phyloP scores from a whole-genome alignment of 345 rosid species.

The Hypericum perforatum region DNA sequence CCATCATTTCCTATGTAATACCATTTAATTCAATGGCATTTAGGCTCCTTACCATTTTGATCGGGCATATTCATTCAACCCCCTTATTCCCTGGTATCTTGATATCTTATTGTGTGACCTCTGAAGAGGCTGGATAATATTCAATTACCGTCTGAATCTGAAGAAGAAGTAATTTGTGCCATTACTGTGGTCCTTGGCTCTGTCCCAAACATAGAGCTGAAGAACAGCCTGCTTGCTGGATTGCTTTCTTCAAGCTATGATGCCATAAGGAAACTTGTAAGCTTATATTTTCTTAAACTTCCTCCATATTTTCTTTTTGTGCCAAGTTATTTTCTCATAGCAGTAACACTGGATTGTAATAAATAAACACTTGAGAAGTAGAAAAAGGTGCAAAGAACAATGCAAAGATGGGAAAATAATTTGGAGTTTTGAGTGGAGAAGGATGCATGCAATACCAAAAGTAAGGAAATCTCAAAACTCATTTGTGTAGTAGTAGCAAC shows the following conservation, averaged over 20 bases:
- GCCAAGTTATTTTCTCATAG: background rate
- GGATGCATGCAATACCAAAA: no score
- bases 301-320: background rate
- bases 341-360: no score
- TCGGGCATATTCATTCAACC: background rate
- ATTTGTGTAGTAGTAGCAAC: no score
- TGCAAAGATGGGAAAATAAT: no score
- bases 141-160: slow-evolving; percentile 73
- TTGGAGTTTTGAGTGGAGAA: no score
- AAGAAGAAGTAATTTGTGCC: slow-evolving; percentile 79
- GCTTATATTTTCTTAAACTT: slow-evolving; percentile 14
- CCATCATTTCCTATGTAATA: no score
- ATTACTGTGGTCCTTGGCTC: slow-evolving; percentile 61
- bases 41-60: no score
- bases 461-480: no score
- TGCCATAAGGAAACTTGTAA: slow-evolving; percentile 75
- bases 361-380: no score
- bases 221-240: slow-evolving; percentile 63
- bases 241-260: slow-evolving; percentile 83
- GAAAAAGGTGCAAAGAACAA: no score
- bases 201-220: slow-evolving; percentile 57
- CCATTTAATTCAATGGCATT: no score
- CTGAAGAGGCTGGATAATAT: slow-evolving; percentile 42
- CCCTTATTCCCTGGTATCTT: background rate
- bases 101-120: slow-evolving; percentile 26